phyloP scores from a whole-genome alignment of 75 land plant genomes.

The Adiantum capillusveneris region DNA sequence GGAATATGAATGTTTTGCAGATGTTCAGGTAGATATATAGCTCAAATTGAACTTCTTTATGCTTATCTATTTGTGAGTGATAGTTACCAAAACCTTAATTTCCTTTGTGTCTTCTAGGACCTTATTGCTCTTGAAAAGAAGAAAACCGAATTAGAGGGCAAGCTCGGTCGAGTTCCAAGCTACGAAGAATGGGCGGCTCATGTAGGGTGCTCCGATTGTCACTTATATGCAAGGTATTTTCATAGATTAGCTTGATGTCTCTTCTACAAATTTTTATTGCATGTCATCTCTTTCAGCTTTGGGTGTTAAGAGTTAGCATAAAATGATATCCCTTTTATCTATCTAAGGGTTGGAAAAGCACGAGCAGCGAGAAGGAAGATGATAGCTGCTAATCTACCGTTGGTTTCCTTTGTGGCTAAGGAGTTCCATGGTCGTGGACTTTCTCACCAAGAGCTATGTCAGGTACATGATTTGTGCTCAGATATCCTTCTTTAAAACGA shows the following conservation, averaged over 20 bases:
- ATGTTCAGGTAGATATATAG: neutral
- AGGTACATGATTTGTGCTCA: slow-evolving; percentile 6
- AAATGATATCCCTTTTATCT: neutral
- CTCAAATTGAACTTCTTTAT: too few relatives aligned
- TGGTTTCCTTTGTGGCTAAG: slow-evolving; percentile 15
- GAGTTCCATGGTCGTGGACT: slow-evolving; percentile 30
- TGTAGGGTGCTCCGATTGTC: slow-evolving; percentile 15
- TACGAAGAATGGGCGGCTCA: slow-evolving; percentile 23
- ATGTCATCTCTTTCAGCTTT: neutral
- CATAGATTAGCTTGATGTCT: too few relatives aligned
- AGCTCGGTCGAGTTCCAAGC: slow-evolving; percentile 21
- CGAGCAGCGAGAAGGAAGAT: slow-evolving; percentile 30
- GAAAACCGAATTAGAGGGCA: slow-evolving; percentile 9
- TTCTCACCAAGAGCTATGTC: slow-evolving; percentile 25
- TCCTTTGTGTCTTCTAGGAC: slow-evolving; percentile 10
- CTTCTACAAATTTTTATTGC: too few relatives aligned
- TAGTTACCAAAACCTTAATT: too few relatives aligned
- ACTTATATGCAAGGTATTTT: slow-evolving; percentile 24
- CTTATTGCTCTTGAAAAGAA: slow-evolving; percentile 13
- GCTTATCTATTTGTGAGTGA: too few relatives aligned
- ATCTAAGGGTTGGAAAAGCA: slow-evolving; percentile 21
- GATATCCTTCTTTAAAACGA: too few relatives aligned
- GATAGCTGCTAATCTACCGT: slow-evolving; percentile 18
- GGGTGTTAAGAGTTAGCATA: too few relatives aligned
- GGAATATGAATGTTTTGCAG: slow-evolving; percentile 1